A percentile compares a stretch with the other conserved stretches of the same genome.
Evolutionary conservation across 129 eudicot genomes (phyloP).

Genomic region (Lactuca saligna): DNA sequence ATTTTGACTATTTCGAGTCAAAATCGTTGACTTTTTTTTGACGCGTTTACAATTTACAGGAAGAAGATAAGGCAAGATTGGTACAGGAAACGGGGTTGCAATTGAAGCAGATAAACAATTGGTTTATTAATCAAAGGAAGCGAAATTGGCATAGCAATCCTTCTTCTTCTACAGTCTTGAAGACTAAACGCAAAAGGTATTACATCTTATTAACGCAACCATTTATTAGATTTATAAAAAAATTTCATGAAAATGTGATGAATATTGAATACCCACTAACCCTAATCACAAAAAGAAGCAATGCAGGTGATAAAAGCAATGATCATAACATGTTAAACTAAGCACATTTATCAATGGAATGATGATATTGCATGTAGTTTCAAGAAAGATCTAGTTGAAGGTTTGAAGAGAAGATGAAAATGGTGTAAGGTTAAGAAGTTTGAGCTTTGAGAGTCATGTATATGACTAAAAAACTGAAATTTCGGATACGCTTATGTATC

Average conservation of each 20-base stretch:
- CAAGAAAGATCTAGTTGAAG: slow-evolving; percentile 7
- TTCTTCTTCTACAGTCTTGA: slow-evolving; percentile 56
- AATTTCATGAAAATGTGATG: background rate
- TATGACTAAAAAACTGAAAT: slow-evolving; percentile 11
- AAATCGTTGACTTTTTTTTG: background rate
- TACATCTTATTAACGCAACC: background rate
- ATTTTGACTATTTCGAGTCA: background rate
- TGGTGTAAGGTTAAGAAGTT: slow-evolving; percentile 15
- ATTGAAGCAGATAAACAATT: slow-evolving; percentile 80
- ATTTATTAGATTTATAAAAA: background rate
- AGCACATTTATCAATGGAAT: background rate
- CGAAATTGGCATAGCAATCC: slow-evolving; percentile 85
- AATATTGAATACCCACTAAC: slow-evolving; percentile 19
- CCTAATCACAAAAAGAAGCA: slow-evolving; percentile 32
- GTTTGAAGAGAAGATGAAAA: slow-evolving; percentile 5
- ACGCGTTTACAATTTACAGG: slow-evolving; percentile 32
- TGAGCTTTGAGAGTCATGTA: slow-evolving; percentile 13
- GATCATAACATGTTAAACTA: slow-evolving; percentile 34
- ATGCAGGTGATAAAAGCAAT: slow-evolving; percentile 44
- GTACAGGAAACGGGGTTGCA: slow-evolving; percentile 85
- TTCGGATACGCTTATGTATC: slow-evolving; percentile 17
- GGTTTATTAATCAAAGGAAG: slow-evolving; percentile 90
- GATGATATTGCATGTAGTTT: background rate
- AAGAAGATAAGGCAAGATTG: slow-evolving; percentile 77
- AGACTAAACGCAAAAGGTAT: slow-evolving; percentile 78